Conservation (phyloP, 2,329 filamentous ascomycete genomes). For the Nakataea oryzae region DNA sequence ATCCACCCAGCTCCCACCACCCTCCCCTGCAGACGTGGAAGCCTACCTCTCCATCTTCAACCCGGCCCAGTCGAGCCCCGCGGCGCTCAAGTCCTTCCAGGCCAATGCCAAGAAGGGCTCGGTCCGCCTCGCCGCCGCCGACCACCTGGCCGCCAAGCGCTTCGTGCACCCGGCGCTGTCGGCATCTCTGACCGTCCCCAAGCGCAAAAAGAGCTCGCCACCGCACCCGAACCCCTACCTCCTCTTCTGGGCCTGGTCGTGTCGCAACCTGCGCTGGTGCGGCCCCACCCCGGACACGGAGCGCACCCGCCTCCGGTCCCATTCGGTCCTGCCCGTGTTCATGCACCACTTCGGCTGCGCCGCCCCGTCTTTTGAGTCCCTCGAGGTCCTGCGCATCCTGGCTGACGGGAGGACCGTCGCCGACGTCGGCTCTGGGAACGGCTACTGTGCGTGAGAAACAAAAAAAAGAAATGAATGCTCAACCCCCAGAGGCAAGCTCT, state of each 20-base stretch:
- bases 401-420: constrained; percentile 43
- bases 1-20: constrained; percentile 27
- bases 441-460: constrained; percentile 42
- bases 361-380: constrained; percentile 55
- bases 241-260: constrained; percentile 57
- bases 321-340: constrained; percentile 61
- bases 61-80: constrained; percentile 42
- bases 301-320: constrained; percentile 31
- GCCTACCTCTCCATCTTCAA: constrained; percentile 60
- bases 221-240: constrained; percentile 52
- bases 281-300: constrained; percentile 45
- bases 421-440: constrained; percentile 62
- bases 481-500: background rate
- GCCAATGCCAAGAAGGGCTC: constrained; percentile 56
- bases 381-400: constrained; percentile 48
- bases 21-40: constrained; percentile 46
- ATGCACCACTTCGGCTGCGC: constrained; percentile 75
- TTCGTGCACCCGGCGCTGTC: constrained; percentile 34
- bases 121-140: constrained; percentile 43
- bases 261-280: constrained; percentile 53
- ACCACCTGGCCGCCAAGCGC: constrained; percentile 43
- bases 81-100: constrained; percentile 50
- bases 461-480: background rate
- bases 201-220: constrained; percentile 29
- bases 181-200: constrained; percentile 30